Evolutionary conservation across 805 yeast species (phyloP).

Genomic region (Torulaspora quercuum): DNA sequence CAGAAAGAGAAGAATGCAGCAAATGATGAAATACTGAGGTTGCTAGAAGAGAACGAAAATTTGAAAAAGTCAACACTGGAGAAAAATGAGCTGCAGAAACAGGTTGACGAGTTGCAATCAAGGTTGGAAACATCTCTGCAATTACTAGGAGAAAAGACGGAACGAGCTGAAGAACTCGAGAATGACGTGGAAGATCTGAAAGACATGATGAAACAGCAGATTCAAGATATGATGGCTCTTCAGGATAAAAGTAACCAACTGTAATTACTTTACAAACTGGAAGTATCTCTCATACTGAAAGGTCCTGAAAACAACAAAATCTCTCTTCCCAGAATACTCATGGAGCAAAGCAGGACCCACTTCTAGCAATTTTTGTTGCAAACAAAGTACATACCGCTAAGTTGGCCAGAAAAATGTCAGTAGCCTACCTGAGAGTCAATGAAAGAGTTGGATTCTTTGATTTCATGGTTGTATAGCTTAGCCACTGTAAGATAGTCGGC

Average conservation of each 20-base stretch:
- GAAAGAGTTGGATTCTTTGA: too few species aligned
- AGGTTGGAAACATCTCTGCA: conserved; percentile 56
- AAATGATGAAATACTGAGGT: conserved; percentile 60
- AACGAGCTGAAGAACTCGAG: conserved; percentile 73
- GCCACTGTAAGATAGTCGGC: too few species aligned
- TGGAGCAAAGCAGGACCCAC: too few species aligned
- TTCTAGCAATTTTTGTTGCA: too few species aligned
- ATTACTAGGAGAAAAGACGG: conserved; percentile 82
- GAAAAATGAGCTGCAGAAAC: conserved; percentile 32
- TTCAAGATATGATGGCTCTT: conserved; percentile 76
- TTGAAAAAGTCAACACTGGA: conserved; percentile 37
- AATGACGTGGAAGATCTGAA: conserved; percentile 90
- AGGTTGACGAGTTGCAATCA: conserved; percentile 40
- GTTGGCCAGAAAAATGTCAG: too few species aligned
- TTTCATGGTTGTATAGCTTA: too few species aligned
- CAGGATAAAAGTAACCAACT: conserved; percentile 41
- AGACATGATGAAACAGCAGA: conserved; percentile 76
- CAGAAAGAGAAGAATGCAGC: conserved; percentile 59
- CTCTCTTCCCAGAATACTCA: too few species aligned
- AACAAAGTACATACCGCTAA: too few species aligned
- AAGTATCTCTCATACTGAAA: too few species aligned
- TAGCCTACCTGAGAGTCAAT: too few species aligned
- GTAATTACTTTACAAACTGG: too few species aligned
- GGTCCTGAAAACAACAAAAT: too few species aligned
- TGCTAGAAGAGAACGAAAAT: conserved; percentile 54